Evolutionary conservation across 1,284 basidiomycete species (phyloP).

Genomic region (Rhodofomes roseus): DNA sequence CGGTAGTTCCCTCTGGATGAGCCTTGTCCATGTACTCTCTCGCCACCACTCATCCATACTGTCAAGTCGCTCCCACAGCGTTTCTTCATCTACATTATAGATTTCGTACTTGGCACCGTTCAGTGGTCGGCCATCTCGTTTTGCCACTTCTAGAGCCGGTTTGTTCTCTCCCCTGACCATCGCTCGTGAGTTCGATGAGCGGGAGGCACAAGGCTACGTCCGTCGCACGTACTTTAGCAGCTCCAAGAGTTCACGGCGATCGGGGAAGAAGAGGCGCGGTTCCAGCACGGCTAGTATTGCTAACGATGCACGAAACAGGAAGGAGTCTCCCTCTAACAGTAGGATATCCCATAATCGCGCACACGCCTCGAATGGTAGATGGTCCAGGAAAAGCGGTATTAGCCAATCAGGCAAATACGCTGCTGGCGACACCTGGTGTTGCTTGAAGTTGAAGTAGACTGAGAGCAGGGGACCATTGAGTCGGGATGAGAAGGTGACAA

Average conservation of each 20-base stretch:
- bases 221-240: constrained; percentile 52
- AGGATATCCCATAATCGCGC: constrained; percentile 90
- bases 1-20: constrained; percentile 84
- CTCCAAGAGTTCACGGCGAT: constrained; percentile 69
- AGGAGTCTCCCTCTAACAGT: constrained; percentile 83
- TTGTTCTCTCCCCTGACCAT: constrained; percentile 72
- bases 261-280: constrained; percentile 83
- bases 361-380: constrained; percentile 85
- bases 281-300: constrained; percentile 86
- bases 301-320: constrained; percentile 79
- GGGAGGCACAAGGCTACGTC: background rate
- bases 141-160: constrained; percentile 79
- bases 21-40: constrained; percentile 82
- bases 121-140: constrained; percentile 55
- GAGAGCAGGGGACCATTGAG: constrained; percentile 10
- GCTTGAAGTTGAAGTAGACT: constrained; percentile 96
- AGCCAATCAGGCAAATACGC: constrained; percentile 82
- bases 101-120: constrained; percentile 82
- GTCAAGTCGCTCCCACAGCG: constrained; percentile 74
- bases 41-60: constrained; percentile 91
- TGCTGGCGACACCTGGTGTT: constrained; percentile 80
- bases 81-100: constrained; percentile 84
- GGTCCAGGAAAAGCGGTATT: constrained; percentile 79
- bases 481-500: too few species aligned
- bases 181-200: background rate